Base-by-base conservation (phyloP, 192 early-diverging fungal species). In the Pecoramyces ruminantium region DNA sequence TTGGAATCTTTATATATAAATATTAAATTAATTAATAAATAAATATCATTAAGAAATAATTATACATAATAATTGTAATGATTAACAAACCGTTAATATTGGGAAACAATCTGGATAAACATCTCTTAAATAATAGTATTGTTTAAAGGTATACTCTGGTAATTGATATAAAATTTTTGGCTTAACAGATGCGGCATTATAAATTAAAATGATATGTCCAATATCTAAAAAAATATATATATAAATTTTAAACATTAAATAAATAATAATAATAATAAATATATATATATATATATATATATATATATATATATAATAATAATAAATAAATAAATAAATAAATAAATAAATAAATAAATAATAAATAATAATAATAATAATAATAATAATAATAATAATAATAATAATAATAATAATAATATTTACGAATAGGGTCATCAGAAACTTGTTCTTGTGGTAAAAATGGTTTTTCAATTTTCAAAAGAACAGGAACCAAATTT, bases 21-120 rank as follows among this genome's bases (percentile, higher is more conserved):
- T n/a, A n/a, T n/a, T n/a, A n/a, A n/a, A n/a, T n/a, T n/a, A n/a
- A n/a, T n/a, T n/a, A n/a, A n/a, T n/a, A n/a, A n/a, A n/a, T n/a
- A n/a, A n/a, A n/a, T n/a, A n/a, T n/a, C n/a, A n/a, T n/a, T n/a
- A n/a, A n/a, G n/a, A n/a, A n/a, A n/a, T n/a, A n/a, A n/a, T n/a
- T n/a, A n/a, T n/a, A n/a, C n/a, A n/a, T n/a, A n/a, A n/a, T n/a
- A n/a, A n/a, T n/a, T n/a, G n/a, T n/a, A n/a, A n/a, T n/a, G n/a
- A n/a, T n/a, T n/a, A 34, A 34, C 38, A 14, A 39, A 39, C 38
- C 38, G 38, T 39, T 39, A 39, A 39, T 39, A 39, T 39, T 14
- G 92, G 93, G 78, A 94, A 92, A 79, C 92, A 92, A 17, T 86
- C 81, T 11, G 91, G 89, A 79, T 90, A 95, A 84, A 92, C 94